Evolutionary conservation across 495 filamentous ascomycete species (phyloP).

Genomic region (Recurvomyces mirabilis): DNA sequence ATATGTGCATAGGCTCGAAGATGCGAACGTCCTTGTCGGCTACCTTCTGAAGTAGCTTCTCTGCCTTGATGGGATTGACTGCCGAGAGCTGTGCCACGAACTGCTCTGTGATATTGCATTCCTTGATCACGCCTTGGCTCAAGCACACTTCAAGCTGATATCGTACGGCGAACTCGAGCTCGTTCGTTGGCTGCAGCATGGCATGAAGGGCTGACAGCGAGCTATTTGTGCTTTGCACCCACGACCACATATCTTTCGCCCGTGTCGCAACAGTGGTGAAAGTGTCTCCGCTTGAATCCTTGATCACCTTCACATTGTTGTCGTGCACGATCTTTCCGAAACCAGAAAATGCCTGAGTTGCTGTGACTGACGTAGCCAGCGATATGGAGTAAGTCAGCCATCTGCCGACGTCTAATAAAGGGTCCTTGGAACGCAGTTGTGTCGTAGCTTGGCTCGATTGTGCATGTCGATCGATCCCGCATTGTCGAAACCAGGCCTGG

Average conservation of each 20-base stretch:
- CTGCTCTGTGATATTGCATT: slow-evolving; percentile 53
- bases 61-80: slow-evolving; percentile 37
- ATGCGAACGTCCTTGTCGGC: slow-evolving; percentile 47
- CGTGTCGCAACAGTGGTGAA: background rate
- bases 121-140: slow-evolving; percentile 66
- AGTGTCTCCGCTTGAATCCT: slow-evolving; percentile 9
- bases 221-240: slow-evolving; percentile 1
- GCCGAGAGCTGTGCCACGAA: slow-evolving; percentile 53
- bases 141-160: slow-evolving; percentile 93
- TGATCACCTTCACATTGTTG: slow-evolving; percentile 53
- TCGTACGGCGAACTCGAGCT: slow-evolving; percentile 58
- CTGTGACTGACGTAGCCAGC: slow-evolving; percentile 25
- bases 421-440: slow-evolving; percentile 42
- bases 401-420: slow-evolving; percentile 65
- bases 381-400: slow-evolving; percentile 34
- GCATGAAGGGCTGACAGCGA: slow-evolving; percentile 42
- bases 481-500: slow-evolving; percentile 67
- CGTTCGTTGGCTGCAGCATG: slow-evolving; percentile 26
- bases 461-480: slow-evolving; percentile 49
- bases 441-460: slow-evolving; percentile 35
- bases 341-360: slow-evolving; percentile 6
- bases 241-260: slow-evolving; percentile 6
- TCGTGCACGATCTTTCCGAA: slow-evolving; percentile 52
- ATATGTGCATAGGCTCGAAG: slow-evolving; percentile 65
- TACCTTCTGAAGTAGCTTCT: slow-evolving; percentile 51